Percentiles rank a stretch among this genome's conserved stretches.
These are phyloP conservation scores for Oryza meyeriana DNA, from an alignment of 176 grass and related monocot genomes.

Conservation along the genomic window DNA sequence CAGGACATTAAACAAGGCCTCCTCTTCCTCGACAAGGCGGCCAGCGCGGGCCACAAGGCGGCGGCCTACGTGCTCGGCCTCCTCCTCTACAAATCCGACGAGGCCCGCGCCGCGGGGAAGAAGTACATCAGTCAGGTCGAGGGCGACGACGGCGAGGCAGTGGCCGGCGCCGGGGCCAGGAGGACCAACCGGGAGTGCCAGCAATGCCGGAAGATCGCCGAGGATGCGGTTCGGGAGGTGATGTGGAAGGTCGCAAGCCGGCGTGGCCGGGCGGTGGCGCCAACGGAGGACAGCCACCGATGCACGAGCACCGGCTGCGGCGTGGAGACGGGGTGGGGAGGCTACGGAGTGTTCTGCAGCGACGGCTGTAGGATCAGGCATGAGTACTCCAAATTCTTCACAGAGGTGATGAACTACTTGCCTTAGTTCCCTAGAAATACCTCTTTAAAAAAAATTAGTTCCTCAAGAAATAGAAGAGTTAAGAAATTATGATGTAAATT, in stretches of 20 bases:
- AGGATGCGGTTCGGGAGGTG: background rate
- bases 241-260: background rate
- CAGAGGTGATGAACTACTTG: background rate
- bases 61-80: constrained; percentile 26
- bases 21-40: background rate
- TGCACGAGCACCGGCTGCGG: constrained; percentile 7
- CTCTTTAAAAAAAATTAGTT: no score
- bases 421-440: background rate
- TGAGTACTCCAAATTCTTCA: background rate
- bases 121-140: background rate
- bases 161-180: background rate
- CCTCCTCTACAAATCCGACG: background rate
- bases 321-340: background rate
- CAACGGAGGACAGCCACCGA: background rate
- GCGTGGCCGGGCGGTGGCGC: accelerated
- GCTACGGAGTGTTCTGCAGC: background rate
- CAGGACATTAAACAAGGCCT: background rate
- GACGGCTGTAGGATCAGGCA: background rate
- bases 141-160: background rate
- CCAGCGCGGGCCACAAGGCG: background rate
- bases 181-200: background rate
- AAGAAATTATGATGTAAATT: background rate
- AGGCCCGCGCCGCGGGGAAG: background rate
- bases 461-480: no score
- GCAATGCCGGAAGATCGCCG: background rate